Conservation (phyloP, 2,329 filamentous ascomycete genomes). For the Aspergillus brasiliensis region DNA sequence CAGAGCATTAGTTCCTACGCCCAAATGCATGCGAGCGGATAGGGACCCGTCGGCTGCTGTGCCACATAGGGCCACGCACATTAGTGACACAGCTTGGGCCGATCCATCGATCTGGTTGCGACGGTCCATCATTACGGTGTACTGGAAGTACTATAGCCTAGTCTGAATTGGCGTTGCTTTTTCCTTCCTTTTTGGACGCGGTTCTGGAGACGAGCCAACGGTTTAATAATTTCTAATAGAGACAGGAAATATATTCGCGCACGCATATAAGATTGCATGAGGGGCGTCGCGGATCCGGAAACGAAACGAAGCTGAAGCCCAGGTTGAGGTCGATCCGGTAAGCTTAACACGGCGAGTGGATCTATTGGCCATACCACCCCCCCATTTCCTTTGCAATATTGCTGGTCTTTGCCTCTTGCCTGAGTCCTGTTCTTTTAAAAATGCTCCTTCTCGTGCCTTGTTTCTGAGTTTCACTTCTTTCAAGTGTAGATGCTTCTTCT, state of each 20-base stretch:
- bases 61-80: constrained; percentile 22
- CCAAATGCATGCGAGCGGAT: constrained; percentile 21
- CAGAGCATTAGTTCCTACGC: constrained; percentile 22
- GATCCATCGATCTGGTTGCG: constrained; percentile 11
- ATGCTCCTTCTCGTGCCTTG: constrained; percentile 16
- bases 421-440: constrained; percentile 8
- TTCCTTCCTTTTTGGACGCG: constrained; percentile 3
- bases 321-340: constrained; percentile 11
- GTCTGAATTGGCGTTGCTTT: constrained; percentile 7
- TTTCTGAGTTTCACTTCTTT: constrained; percentile 15
- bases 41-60: constrained; percentile 14
- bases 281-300: constrained; percentile 7
- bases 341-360: constrained; percentile 18
- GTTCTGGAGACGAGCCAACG: not conserved
- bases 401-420: not conserved
- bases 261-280: constrained; percentile 15
- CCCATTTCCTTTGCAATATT: not conserved
- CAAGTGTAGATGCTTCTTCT: constrained; percentile 14
- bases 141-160: constrained; percentile 1
- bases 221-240: constrained; percentile 1
- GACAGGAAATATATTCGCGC: not conserved
- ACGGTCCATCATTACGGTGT: constrained; percentile 16
- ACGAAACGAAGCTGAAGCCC: constrained; percentile 8
- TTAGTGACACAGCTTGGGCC: constrained; percentile 17
- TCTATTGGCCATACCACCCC: constrained; percentile 11